Percentiles rank a stretch among this genome's conserved stretches.
phyloP scores from a whole-genome alignment of 495 filamentous ascomycete species.

The Talaromyces proteolyticus region DNA sequence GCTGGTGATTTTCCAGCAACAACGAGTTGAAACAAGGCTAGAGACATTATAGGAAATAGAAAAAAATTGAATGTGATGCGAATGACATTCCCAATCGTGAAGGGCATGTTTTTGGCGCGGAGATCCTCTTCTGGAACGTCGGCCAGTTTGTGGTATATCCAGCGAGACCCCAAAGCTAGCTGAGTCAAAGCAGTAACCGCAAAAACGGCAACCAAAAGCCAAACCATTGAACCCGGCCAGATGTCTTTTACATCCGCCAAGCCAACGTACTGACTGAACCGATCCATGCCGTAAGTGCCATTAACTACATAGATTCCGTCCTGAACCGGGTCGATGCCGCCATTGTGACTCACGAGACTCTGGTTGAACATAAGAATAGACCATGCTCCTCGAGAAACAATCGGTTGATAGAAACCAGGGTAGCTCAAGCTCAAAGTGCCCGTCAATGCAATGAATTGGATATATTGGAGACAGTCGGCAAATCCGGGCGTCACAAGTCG shows the following conservation, averaged over 20 bases:
- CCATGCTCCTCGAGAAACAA: slow-evolving; percentile 82
- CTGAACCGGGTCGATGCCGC: slow-evolving; percentile 54
- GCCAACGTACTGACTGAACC: slow-evolving; percentile 76
- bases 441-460: slow-evolving; percentile 87
- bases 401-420: slow-evolving; percentile 91
- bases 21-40: slow-evolving; percentile 91
- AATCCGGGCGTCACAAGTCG: slow-evolving; percentile 94
- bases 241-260: slow-evolving; percentile 72
- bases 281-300: slow-evolving; percentile 72
- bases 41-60: slow-evolving; percentile 73
- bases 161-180: slow-evolving; percentile 66
- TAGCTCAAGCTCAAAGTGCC: slow-evolving; percentile 83
- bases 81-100: slow-evolving; percentile 79
- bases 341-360: slow-evolving; percentile 68
- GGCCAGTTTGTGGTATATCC: slow-evolving; percentile 63
- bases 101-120: slow-evolving; percentile 87
- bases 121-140: slow-evolving; percentile 79
- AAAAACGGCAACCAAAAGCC: slow-evolving; percentile 69
- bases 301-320: slow-evolving; percentile 78
- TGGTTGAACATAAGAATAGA: slow-evolving; percentile 88
- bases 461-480: slow-evolving; percentile 93
- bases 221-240: slow-evolving; percentile 88
- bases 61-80: slow-evolving; percentile 91
- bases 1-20: slow-evolving; percentile 59
- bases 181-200: slow-evolving; percentile 67